A percentile compares a stretch with the other conserved stretches of the same genome.
Conservation (phyloP, 805 yeast species). For the Candida boleticola region DNA sequence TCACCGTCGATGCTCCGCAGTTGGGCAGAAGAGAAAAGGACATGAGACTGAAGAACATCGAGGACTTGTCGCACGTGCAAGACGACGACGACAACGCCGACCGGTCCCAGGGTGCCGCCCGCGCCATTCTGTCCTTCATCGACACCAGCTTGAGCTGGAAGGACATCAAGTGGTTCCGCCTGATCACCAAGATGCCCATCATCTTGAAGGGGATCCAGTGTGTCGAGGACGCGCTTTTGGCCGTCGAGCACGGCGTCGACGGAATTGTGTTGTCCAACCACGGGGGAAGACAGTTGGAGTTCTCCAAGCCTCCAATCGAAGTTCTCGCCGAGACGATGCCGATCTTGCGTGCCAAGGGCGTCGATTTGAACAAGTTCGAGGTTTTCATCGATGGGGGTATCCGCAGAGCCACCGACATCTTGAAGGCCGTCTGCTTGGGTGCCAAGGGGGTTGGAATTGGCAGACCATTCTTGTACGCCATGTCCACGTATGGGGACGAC, state of each 20-base stretch:
- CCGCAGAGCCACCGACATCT: slow-evolving; percentile 61
- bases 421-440: slow-evolving; percentile 66
- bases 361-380: slow-evolving; percentile 35
- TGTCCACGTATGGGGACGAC: slow-evolving; percentile 58
- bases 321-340: slow-evolving; percentile 56
- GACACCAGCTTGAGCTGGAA: slow-evolving; percentile 40
- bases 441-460: slow-evolving; percentile 71
- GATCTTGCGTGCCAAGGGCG: slow-evolving; percentile 25
- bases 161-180: slow-evolving; percentile 39
- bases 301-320: slow-evolving; percentile 59
- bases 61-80: slow-evolving; percentile 45
- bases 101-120: slow-evolving; percentile 77
- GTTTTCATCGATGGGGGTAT: slow-evolving; percentile 68
- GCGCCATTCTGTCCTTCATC: slow-evolving; percentile 83
- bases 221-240: slow-evolving; percentile 60
- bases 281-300: slow-evolving; percentile 73
- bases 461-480: slow-evolving; percentile 61
- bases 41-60: slow-evolving; percentile 60
- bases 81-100: slow-evolving; percentile 56
- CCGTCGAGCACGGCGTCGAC: slow-evolving; percentile 55
- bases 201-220: slow-evolving; percentile 63
- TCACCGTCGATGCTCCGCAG: slow-evolving; percentile 92
- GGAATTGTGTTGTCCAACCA: slow-evolving; percentile 72
- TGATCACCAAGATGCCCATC: slow-evolving; percentile 39
- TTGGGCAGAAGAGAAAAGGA: slow-evolving; percentile 91